These are phyloP conservation scores for Lagenaria siceraria DNA, from an alignment of 306 rosid species.

Conservation along the genomic window DNA sequence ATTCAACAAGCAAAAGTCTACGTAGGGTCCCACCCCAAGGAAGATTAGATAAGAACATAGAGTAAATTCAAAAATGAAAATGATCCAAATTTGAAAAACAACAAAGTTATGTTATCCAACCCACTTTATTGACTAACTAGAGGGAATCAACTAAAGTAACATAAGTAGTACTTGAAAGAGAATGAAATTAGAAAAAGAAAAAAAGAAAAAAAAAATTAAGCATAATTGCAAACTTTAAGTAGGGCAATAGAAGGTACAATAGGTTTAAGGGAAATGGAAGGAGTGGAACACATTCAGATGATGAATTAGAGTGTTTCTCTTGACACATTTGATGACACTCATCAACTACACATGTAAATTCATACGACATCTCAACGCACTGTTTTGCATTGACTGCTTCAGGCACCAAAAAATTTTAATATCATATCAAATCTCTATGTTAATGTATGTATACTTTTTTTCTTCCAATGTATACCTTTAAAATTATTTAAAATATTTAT, in stretches of 20 bases:
- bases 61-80: not conserved
- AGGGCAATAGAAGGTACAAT: no score
- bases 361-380: not conserved
- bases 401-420: no score
- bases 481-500: no score
- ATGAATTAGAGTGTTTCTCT: no score
- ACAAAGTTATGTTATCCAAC: not conserved
- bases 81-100: not conserved
- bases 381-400: no score
- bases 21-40: not conserved
- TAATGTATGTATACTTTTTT: no score
- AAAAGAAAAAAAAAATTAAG: not conserved
- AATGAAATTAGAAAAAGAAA: no score
- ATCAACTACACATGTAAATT: not conserved
- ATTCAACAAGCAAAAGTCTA: not conserved
- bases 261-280: no score
- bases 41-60: not conserved
- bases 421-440: no score
- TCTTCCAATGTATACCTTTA: no score
- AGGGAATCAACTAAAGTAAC: not conserved
- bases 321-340: not conserved
- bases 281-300: not conserved
- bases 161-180: not conserved
- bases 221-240: no score
- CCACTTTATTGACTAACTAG: not conserved